Evolutionary conservation across 768 basidiomycete species (phyloP).

Genomic region (Aureoboletus auriporus): DNA sequence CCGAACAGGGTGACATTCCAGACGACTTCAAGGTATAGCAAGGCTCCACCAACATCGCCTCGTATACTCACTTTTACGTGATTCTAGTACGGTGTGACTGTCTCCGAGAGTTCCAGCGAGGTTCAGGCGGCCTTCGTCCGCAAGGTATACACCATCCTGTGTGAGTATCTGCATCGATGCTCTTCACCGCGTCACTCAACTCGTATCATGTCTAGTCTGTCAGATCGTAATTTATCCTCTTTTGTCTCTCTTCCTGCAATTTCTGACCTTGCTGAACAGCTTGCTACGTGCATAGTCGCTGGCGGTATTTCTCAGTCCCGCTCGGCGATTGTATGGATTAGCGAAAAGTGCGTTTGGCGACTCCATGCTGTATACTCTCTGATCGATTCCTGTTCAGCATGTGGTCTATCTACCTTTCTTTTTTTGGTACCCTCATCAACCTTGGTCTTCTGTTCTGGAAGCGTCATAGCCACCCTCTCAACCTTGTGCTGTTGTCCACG

Average conservation of each 20-base stretch:
- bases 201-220: slow-evolving; percentile 43
- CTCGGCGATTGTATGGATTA: slow-evolving; percentile 64
- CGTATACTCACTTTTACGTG: slow-evolving; percentile 4
- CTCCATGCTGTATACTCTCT: slow-evolving; percentile 1
- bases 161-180: slow-evolving; percentile 44
- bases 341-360: slow-evolving; percentile 50
- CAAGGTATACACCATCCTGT: slow-evolving; percentile 88
- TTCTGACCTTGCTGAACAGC: slow-evolving; percentile 27
- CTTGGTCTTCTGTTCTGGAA: slow-evolving; percentile 88
- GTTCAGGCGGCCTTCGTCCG: slow-evolving; percentile 84
- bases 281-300: slow-evolving; percentile 77
- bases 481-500: slow-evolving; percentile 76
- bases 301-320: slow-evolving; percentile 64
- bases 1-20: slow-evolving; percentile 68
- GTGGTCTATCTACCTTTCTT: slow-evolving; percentile 78
- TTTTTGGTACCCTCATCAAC: slow-evolving; percentile 75
- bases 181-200: background rate
- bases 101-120: slow-evolving; percentile 70
- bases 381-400: slow-evolving; percentile 36
- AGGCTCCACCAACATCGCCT: background rate
- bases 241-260: background rate
- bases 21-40: slow-evolving; percentile 87
- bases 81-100: slow-evolving; percentile 72
- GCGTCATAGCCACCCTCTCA: slow-evolving; percentile 85
- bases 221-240: slow-evolving; percentile 56